phyloP scores from a whole-genome alignment of 805 yeast genomes.

The Yamadazyma tumulicola region DNA sequence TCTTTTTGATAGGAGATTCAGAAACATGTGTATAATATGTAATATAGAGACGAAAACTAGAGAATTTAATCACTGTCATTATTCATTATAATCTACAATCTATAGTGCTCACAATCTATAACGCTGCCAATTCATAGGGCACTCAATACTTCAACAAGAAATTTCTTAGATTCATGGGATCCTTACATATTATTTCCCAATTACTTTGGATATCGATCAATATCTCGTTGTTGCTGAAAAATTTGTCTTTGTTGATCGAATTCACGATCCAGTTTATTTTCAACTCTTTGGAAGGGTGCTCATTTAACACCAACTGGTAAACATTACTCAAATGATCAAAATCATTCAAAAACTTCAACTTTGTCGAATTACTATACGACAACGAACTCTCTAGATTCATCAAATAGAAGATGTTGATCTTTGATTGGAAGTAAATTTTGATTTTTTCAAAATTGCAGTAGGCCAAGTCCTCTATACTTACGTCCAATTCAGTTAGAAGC shows the following conservation, averaged over 20 bases:
- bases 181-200: slow-evolving; percentile 16
- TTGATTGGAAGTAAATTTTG: slow-evolving; percentile 15
- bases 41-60: too few relatives aligned
- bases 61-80: too few relatives aligned
- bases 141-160: slow-evolving; percentile 6
- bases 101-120: not conserved
- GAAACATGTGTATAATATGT: too few relatives aligned
- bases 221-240: slow-evolving; percentile 4
- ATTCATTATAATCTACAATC: too few relatives aligned
- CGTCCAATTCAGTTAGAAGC: slow-evolving; percentile 1
- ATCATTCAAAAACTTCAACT: slow-evolving; percentile 15
- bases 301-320: slow-evolving; percentile 15
- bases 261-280: slow-evolving; percentile 20
- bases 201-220: slow-evolving; percentile 12
- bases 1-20: too few relatives aligned
- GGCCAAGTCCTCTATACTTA: slow-evolving; percentile 1
- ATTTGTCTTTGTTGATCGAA: slow-evolving; percentile 12
- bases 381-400: slow-evolving; percentile 16
- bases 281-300: slow-evolving; percentile 12
- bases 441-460: slow-evolving; percentile 17
- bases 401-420: slow-evolving; percentile 15
- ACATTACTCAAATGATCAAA: slow-evolving; percentile 15
- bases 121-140: too few relatives aligned
- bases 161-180: slow-evolving; percentile 9
- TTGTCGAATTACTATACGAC: slow-evolving; percentile 8